A percentile compares a stretch with the other conserved stretches of the same genome.
Conservation (phyloP, 352 stramenopile species). For the Phytophthora chlamydospora region DNA sequence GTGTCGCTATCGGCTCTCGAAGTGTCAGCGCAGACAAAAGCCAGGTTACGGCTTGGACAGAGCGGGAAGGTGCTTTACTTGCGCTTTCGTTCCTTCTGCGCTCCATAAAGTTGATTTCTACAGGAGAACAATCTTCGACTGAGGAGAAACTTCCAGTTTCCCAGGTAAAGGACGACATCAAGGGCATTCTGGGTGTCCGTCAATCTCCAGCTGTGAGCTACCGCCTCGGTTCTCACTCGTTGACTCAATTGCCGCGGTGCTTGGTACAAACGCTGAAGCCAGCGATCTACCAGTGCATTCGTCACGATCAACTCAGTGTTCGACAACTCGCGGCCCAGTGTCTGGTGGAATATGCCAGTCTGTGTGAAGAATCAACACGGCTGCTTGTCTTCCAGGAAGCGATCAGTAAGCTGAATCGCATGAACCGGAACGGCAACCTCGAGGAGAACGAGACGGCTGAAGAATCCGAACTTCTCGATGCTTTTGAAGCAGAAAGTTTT, state of each 20-base stretch:
- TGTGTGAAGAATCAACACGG: constrained; percentile 61
- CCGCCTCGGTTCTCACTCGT: constrained; percentile 30
- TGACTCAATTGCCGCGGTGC: constrained; percentile 31
- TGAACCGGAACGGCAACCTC: constrained; percentile 30
- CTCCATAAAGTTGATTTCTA: constrained; percentile 33
- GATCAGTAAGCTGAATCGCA: constrained; percentile 78
- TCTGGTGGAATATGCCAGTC: constrained; percentile 45
- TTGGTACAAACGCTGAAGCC: constrained; percentile 54
- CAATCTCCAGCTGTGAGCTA: constrained; percentile 24
- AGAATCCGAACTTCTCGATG: constrained; percentile 45
- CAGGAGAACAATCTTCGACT: not conserved
- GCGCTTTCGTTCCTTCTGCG: constrained; percentile 42
- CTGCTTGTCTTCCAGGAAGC: constrained; percentile 73
- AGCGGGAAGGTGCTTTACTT: constrained; percentile 57
- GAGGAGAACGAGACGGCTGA: constrained; percentile 5
- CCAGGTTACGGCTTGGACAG: constrained; percentile 41
- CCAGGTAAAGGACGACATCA: constrained; percentile 41
- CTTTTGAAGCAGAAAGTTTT: constrained; percentile 65
- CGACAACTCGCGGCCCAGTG: constrained; percentile 58
- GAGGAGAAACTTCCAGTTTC: constrained; percentile 16
- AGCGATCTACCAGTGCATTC: constrained; percentile 58
- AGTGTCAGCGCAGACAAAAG: constrained; percentile 32
- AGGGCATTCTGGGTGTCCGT: constrained; percentile 18
- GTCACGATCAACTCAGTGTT: constrained; percentile 62
- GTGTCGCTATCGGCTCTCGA: constrained; percentile 34